Evolutionary conservation across 1,284 basidiomycete species (phyloP), one percentile per base, ranked within the genome.

Genomic region (Porodaedalea pini): DNA sequence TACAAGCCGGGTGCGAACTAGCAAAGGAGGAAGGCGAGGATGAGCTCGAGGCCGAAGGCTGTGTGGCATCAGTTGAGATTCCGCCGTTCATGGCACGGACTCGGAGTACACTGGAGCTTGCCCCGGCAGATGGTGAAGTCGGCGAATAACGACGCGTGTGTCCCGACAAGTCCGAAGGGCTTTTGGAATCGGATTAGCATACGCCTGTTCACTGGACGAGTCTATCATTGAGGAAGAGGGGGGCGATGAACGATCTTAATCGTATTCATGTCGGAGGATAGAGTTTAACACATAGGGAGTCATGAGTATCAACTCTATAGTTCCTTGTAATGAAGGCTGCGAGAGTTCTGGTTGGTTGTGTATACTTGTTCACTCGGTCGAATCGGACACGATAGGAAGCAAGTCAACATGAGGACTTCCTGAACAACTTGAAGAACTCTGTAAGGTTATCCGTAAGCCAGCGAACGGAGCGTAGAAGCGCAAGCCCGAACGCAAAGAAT

Each of bases 1-100:
- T 25, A 36, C 23, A 25, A 32, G 36, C 47, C 50, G 57, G 57
- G 19, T 41, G 5, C 6, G 32, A 54, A 21, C 31, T 58, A 34
- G 45, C 57, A 49, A 51, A 52, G 21, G 11, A 23, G 56, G 56
- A 34, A 51, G 45, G 17, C 45, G 31, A 37, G 31, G 49, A 47
- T 37, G 17, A 48, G 13, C 31, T 47, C 45, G 40, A 39, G 25
- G 5, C 17, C 41, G 52, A 6, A 44, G 4, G 4, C 27, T 7
- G n/a, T 37, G 10, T 10, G 4, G 19, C 41, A 43, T 43, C 41
- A 43, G 19, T 44, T 23, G 19, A 44, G 19, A 23, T 21, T 7
- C 41, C 17, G n/a, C 41, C 25, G 25, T 11, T 21, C 19, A 1
- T 23, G 13, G 41, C 19, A n/a, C n/a, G n/a, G n/a, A n/a, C n/a